Evolutionary conservation across 345 rosid species (phyloP).

Genomic region (Theobroma cacao): DNA sequence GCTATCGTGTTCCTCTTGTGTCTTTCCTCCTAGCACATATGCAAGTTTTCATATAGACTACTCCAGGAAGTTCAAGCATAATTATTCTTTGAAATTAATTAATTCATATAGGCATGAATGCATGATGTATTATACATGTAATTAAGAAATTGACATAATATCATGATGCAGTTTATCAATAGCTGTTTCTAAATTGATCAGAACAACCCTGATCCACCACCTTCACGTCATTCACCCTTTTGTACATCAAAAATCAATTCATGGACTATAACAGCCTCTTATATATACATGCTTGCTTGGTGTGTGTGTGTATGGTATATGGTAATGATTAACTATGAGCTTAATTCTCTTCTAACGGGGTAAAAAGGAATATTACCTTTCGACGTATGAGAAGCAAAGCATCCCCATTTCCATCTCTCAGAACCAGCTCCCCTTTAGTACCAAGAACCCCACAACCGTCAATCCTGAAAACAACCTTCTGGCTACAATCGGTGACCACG

Average conservation of each 20-base stretch:
- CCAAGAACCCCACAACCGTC: constrained; percentile 89
- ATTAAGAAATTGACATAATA: background rate
- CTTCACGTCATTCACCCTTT: background rate
- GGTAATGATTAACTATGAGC: background rate
- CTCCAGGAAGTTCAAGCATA: background rate
- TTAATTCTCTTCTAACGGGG: background rate
- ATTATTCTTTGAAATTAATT: background rate
- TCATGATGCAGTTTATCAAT: background rate
- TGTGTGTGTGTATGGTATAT: too few relatives aligned
- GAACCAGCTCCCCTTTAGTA: constrained; percentile 47
- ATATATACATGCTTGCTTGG: too few relatives aligned
- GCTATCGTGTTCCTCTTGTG: background rate
- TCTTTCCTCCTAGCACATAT: background rate
- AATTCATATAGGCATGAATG: background rate
- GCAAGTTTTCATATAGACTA: background rate
- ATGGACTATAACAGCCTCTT: background rate
- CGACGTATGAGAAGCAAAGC: constrained; percentile 69
- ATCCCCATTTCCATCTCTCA: constrained; percentile 52
- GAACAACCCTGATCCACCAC: background rate
- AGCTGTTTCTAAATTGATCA: background rate
- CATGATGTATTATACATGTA: background rate
- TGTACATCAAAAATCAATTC: background rate
- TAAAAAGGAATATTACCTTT: constrained; percentile 40
- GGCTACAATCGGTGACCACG: constrained; percentile 67
- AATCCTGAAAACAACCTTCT: constrained; percentile 59